Conservation (phyloP, 148 eudicot genomes). For the Pouteria glomerata region DNA sequence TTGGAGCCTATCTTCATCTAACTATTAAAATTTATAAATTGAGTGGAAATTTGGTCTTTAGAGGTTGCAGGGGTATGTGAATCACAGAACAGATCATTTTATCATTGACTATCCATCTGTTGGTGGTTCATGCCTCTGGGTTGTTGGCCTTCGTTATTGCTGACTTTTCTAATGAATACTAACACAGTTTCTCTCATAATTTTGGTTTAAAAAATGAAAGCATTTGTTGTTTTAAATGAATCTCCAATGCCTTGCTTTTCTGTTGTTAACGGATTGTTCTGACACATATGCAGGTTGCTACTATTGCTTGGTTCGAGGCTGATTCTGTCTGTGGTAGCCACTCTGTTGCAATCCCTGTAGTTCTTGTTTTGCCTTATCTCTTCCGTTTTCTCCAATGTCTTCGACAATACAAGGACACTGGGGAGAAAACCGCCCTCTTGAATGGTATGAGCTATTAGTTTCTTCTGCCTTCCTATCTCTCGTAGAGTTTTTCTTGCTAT, state of each 20-base stretch:
- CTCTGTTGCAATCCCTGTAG: conserved; percentile 79
- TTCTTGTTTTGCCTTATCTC: conserved; percentile 89
- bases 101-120: too few relatives aligned
- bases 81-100: not conserved
- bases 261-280: conserved; percentile 3
- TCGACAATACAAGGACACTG: conserved; percentile 85
- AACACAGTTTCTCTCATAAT: not conserved
- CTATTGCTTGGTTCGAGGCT: conserved; percentile 99
- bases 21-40: not conserved
- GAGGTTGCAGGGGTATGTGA: not conserved
- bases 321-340: conserved; percentile 99
- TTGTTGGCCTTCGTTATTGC: too few relatives aligned
- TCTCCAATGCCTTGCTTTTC: not conserved
- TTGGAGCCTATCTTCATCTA: not conserved
- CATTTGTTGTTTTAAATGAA: not conserved
- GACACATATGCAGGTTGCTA: conserved; percentile 69
- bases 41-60: not conserved
- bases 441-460: conserved; percentile 52
- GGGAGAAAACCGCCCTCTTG: conserved; percentile 74
- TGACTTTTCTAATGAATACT: not conserved
- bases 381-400: conserved; percentile 95
- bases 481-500: not conserved
- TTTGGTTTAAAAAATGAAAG: not conserved
- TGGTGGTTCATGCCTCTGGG: not conserved
- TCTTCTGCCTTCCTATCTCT: conserved; percentile 1